These are phyloP conservation scores for Raddia guianensis DNA, from an alignment of 176 grass and related monocot species.

Conservation along the genomic window DNA sequence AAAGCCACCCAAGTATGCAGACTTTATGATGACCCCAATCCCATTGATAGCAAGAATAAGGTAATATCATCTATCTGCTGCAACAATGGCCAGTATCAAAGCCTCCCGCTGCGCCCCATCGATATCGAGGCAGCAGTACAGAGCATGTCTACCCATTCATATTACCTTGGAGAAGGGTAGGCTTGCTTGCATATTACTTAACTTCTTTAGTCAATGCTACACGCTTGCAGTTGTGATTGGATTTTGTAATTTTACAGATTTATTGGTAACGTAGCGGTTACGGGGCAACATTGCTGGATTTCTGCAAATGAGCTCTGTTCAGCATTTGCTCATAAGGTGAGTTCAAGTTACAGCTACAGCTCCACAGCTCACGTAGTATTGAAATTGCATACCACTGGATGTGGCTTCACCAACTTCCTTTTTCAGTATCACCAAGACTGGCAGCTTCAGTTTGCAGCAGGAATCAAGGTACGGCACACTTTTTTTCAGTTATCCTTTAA, in stretches of 20 bases:
- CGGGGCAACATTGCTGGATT: conserved; percentile 56
- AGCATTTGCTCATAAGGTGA: conserved; percentile 47
- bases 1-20: conserved; percentile 15
- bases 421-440: conserved; percentile 60
- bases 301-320: conserved; percentile 45
- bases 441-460: conserved; percentile 66
- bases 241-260: conserved; percentile 50
- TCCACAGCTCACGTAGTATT: conserved; percentile 21
- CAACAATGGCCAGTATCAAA: conserved; percentile 40
- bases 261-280: conserved; percentile 66
- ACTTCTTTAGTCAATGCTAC: conserved; percentile 6
- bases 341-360: conserved; percentile 5
- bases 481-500: conserved; percentile 20
- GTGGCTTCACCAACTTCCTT: conserved; percentile 31
- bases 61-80: conserved; percentile 34
- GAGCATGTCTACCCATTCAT: conserved; percentile 51
- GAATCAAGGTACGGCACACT: conserved; percentile 57
- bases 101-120: conserved; percentile 39
- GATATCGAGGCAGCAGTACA: conserved; percentile 52
- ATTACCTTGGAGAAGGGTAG: conserved; percentile 76
- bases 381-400: conserved; percentile 24
- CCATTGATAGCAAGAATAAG: conserved; percentile 21
- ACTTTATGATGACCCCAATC: conserved; percentile 14
- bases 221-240: conserved; percentile 2
- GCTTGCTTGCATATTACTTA: conserved; percentile 27